Conservation (phyloP, 2,329 filamentous ascomycete genomes). For the Trichoderma asperellum region DNA sequence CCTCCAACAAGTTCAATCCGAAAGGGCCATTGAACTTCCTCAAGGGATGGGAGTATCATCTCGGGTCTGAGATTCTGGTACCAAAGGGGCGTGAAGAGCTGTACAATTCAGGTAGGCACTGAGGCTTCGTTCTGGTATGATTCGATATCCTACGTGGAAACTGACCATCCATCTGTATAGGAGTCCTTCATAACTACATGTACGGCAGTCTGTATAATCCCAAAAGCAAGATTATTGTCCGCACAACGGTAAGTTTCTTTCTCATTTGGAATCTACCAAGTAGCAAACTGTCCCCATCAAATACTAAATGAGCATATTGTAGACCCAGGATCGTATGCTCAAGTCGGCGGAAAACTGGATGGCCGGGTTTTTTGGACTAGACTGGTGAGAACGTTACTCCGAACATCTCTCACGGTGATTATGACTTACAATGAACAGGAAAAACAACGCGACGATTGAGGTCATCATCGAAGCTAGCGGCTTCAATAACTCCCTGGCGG, state of each 20-base stretch:
- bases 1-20: conserved; percentile 57
- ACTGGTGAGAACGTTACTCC: conserved; percentile 53
- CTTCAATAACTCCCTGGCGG: conserved; percentile 74
- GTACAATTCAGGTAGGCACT: conserved; percentile 60
- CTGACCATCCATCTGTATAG: conserved; percentile 39
- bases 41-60: conserved; percentile 68
- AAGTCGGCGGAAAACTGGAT: conserved; percentile 78
- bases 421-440: conserved; percentile 45
- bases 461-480: conserved; percentile 66
- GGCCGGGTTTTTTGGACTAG: conserved; percentile 76
- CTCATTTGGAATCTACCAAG: too few relatives aligned
- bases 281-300: too few relatives aligned
- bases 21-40: conserved; percentile 66
- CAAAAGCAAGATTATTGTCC: conserved; percentile 70
- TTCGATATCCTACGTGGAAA: background rate
- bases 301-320: background rate
- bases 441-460: conserved; percentile 71
- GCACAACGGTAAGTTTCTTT: conserved; percentile 60
- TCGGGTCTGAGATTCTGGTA: conserved; percentile 73
- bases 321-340: conserved; percentile 76
- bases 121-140: background rate
- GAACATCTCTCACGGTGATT: background rate
- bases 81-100: conserved; percentile 74
- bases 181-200: conserved; percentile 72
- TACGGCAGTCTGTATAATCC: conserved; percentile 74